A percentile compares a stretch with the other conserved stretches of the same genome.
Evolutionary conservation across 2,329 filamentous ascomycete species (phyloP).

Genomic region (Ophiostoma quercus): DNA sequence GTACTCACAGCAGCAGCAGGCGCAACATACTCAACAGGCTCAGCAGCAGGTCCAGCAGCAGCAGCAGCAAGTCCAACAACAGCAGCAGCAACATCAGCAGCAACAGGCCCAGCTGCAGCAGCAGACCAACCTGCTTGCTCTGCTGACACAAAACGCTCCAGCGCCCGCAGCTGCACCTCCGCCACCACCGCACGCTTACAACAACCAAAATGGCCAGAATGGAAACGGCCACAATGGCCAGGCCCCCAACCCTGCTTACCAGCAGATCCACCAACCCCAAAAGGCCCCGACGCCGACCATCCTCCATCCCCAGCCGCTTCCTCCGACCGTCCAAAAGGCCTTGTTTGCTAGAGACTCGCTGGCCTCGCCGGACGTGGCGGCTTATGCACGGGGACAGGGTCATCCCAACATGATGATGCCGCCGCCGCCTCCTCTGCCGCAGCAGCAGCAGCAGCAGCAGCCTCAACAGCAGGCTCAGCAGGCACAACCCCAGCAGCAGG

Average conservation of each 20-base stretch:
- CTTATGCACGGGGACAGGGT: constrained; percentile 8
- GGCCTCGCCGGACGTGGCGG: constrained; percentile 35
- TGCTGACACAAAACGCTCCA: constrained; percentile 8
- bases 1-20: constrained; percentile 9
- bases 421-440: constrained; percentile 29
- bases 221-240: constrained; percentile 1
- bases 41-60: neutral
- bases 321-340: constrained; percentile 52
- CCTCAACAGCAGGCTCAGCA: neutral
- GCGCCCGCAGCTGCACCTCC: neutral
- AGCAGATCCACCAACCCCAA: neutral
- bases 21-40: constrained; percentile 11
- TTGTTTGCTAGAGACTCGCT: constrained; percentile 43
- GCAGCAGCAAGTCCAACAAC: constrained; percentile 13
- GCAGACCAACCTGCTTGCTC: constrained; percentile 19
- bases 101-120: constrained; percentile 14
- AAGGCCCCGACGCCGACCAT: constrained; percentile 24
- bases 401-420: constrained; percentile 11
- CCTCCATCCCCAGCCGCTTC: constrained; percentile 47
- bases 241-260: neutral
- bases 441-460: constrained; percentile 26
- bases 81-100: constrained; percentile 16
- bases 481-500: constrained; percentile 25
- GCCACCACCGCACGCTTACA: neutral
- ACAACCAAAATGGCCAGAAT: neutral